phyloP scores from a whole-genome alignment of 768 basidiomycete species.

The Mycena albidolilacea region DNA sequence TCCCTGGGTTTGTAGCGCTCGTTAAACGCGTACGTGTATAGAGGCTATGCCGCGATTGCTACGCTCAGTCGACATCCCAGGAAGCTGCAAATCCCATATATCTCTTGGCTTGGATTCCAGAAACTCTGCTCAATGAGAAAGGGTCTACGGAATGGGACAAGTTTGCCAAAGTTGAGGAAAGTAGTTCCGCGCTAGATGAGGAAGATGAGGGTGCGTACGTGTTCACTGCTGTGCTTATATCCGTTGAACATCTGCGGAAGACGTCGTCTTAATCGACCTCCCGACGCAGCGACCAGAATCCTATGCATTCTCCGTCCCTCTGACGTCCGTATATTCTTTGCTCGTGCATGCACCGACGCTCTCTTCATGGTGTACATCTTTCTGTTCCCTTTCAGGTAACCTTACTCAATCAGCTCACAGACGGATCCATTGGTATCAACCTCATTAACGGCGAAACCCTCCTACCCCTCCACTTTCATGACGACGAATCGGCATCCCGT shows the following conservation, averaged over 20 bases:
- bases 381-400: conserved; percentile 42
- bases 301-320: conserved; percentile 95
- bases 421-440: conserved; percentile 92
- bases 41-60: conserved; percentile 24
- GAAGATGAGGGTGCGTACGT: conserved; percentile 78
- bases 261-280: conserved; percentile 88
- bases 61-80: conserved; percentile 53
- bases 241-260: conserved; percentile 44
- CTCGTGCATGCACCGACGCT: conserved; percentile 87
- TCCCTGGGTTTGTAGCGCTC: conserved; percentile 92
- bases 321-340: conserved; percentile 92
- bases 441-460: conserved; percentile 89
- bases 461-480: conserved; percentile 95
- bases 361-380: conserved; percentile 82
- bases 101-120: conserved; percentile 95
- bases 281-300: conserved; percentile 89
- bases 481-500: conserved; percentile 84
- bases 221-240: conserved; percentile 22
- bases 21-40: conserved; percentile 82
- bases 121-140: conserved; percentile 85
- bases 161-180: conserved; percentile 88
- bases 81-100: conserved; percentile 84
- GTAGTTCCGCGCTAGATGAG: conserved; percentile 66
- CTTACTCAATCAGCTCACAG: conserved; percentile 54
- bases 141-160: conserved; percentile 91